Percentiles rank a stretch among this genome's conserved stretches.
These are phyloP conservation scores for Serendipita vermifera DNA, from an alignment of 768 basidiomycete genomes.

Conservation along the genomic window DNA sequence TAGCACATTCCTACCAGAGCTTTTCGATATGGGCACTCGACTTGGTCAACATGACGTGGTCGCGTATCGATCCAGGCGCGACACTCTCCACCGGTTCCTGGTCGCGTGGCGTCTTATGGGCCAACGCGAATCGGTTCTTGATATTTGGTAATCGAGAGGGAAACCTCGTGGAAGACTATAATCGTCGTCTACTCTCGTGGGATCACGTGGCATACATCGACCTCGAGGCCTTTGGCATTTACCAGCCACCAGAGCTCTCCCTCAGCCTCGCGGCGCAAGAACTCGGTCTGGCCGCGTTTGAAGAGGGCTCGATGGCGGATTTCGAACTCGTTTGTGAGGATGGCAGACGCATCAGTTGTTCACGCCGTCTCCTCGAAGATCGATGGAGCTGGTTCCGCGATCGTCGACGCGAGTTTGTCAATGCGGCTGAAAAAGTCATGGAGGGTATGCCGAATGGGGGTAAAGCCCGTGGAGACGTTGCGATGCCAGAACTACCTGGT, in stretches of 20 bases:
- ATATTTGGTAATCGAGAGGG: constrained; percentile 85
- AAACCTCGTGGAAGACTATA: constrained; percentile 85
- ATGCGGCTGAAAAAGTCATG: constrained; percentile 42
- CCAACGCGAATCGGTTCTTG: constrained; percentile 62
- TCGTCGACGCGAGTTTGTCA: constrained; percentile 46
- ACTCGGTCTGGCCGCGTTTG: constrained; percentile 70
- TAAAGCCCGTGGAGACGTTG: constrained; percentile 17
- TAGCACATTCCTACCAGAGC: constrained; percentile 85
- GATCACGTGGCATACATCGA: constrained; percentile 85
- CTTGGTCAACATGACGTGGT: constrained; percentile 69
- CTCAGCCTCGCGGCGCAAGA: constrained; percentile 66
- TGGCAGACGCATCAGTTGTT: constrained; percentile 68
- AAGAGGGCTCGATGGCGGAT: constrained; percentile 70
- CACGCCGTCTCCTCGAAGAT: constrained; percentile 70
- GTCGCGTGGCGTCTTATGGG: constrained; percentile 85
- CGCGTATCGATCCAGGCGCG: constrained; percentile 77
- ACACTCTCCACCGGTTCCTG: constrained; percentile 81
- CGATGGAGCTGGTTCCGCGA: constrained; percentile 94
- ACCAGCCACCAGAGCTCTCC: constrained; percentile 50
- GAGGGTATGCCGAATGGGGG: constrained; percentile 36
- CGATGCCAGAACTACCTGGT: constrained; percentile 17
- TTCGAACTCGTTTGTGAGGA: constrained; percentile 92
- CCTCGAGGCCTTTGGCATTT: constrained; percentile 90
- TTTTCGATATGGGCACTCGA: constrained; percentile 97
- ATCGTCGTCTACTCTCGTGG: constrained; percentile 80